Percentiles rank a stretch among this genome's conserved stretches.
Evolutionary conservation across 2,329 filamentous ascomycete species (phyloP).

Genomic region (Diplodia sapinea): DNA sequence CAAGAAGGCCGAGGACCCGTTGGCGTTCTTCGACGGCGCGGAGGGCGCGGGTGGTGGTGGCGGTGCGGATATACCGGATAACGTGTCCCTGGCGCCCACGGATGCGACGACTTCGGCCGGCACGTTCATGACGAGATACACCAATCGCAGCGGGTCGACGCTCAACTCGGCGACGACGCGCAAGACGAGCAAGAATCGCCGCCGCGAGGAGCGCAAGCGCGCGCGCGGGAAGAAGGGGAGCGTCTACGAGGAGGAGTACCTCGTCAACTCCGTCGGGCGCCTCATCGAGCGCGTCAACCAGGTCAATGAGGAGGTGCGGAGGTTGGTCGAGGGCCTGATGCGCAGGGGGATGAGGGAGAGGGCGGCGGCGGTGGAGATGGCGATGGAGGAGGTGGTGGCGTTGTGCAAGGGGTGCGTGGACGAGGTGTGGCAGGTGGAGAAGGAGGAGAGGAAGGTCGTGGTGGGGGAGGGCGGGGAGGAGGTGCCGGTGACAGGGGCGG

Average conservation of each 20-base stretch:
- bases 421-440: constrained; percentile 68
- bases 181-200: constrained; percentile 84
- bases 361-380: constrained; percentile 75
- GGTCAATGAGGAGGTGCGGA: constrained; percentile 72
- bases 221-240: constrained; percentile 94
- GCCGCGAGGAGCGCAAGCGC: constrained; percentile 91
- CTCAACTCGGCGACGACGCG: constrained; percentile 75
- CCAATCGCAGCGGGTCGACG: constrained; percentile 70
- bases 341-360: constrained; percentile 86
- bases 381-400: constrained; percentile 75
- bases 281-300: constrained; percentile 82
- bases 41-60: background rate
- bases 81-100: constrained; percentile 88
- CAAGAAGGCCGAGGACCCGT: constrained; percentile 81
- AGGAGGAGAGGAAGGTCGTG: constrained; percentile 22
- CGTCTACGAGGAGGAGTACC: constrained; percentile 97
- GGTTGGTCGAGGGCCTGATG: constrained; percentile 77
- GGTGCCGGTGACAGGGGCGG: constrained; percentile 38
- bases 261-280: constrained; percentile 83
- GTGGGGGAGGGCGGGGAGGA: constrained; percentile 31
- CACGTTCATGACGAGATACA: constrained; percentile 94
- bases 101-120: constrained; percentile 76
- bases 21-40: constrained; percentile 81
- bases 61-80: constrained; percentile 76
- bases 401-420: constrained; percentile 69